Evolutionary conservation across 495 filamentous ascomycete genomes (phyloP), one percentile per base, ranked within the genome.

Genomic region (Penicillium roqueforti): DNA sequence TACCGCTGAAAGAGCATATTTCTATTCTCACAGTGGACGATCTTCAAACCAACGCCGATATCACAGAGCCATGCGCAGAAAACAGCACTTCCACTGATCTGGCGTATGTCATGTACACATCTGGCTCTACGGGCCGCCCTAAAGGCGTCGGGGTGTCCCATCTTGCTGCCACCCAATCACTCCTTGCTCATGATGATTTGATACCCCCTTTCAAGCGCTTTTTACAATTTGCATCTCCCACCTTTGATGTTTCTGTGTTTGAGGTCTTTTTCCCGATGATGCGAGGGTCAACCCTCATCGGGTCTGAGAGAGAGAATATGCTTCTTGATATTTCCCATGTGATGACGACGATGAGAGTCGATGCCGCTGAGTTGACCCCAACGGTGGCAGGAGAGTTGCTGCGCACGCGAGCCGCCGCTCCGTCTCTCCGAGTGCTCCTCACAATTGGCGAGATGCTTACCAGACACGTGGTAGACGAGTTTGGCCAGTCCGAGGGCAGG

Each of bases 401-500:
- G 18, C 76, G 78, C 10, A 80, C 70, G 6, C 78, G 87, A 39
- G 62, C 75, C 1, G 76, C 75, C 18, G 87, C 82, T 0, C 90
- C 90, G 0, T 64, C 68, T 1, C 61, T 95, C 32, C 74, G 73
- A 8, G 65, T 88, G 1, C 74, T 95, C 1, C 69, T 93, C 11
- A 93, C 90, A 0, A 95, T 93, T 57, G 90, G 90, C 4, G 90
- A 95, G 69, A 92, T 91, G 87, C 80, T 95, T 23, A 91, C 87
- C 1, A 73, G 75, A 19, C 76, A 78, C 4, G 80, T 95, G 1
- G 73, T 92, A 7, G 73, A 83, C 36, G 87, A 91, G 63, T 95
- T 90, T 73, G 87, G 86, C 2, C 63, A 70, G 31, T 67, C 66
- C 7, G 47, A 56, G 19, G 50, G 55, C 7, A 32, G 47, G 3